Conservation (phyloP, 2,329 filamentous ascomycete species). For the Paramyrothecium roridum region DNA sequence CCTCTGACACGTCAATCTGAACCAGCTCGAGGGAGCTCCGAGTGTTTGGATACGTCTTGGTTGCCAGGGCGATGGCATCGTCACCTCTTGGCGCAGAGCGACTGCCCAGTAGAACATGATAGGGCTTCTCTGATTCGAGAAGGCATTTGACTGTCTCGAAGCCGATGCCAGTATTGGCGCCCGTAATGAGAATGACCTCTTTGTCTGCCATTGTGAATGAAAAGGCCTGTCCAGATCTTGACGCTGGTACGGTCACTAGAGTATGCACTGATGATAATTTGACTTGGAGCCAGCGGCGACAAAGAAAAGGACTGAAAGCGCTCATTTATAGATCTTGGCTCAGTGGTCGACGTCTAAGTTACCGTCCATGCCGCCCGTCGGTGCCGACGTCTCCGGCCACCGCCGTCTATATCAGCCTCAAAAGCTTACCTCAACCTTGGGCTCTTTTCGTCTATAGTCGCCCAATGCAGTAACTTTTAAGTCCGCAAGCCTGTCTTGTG, state of each 20-base stretch:
- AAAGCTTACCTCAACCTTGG: neutral
- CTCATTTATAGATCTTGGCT: too few relatives aligned
- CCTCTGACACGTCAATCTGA: slow-evolving; percentile 50
- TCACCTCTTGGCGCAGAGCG: slow-evolving; percentile 49
- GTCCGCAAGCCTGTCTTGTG: neutral
- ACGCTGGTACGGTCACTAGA: neutral
- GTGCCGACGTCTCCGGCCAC: neutral
- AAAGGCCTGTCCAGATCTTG: neutral
- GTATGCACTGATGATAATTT: too few relatives aligned
- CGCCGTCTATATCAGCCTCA: neutral
- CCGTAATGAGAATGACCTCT: slow-evolving; percentile 54
- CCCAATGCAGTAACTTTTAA: neutral
- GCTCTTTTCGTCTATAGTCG: neutral
- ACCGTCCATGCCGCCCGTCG: too few relatives aligned
- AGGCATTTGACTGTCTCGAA: slow-evolving; percentile 55
- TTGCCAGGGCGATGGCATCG: slow-evolving; percentile 37
- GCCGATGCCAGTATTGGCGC: slow-evolving; percentile 60
- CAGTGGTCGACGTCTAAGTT: too few relatives aligned
- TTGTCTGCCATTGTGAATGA: slow-evolving; percentile 14
- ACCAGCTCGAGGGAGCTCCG: slow-evolving; percentile 40
- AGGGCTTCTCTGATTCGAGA: slow-evolving; percentile 40
- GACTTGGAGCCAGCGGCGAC: too few relatives aligned
- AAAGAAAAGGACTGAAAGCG: too few relatives aligned
- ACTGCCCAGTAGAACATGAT: slow-evolving; percentile 54
- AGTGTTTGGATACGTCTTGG: slow-evolving; percentile 34